Evolutionary conservation across 2,329 filamentous ascomycete species (phyloP).

Genomic region (Talaromyces funiculosus): DNA sequence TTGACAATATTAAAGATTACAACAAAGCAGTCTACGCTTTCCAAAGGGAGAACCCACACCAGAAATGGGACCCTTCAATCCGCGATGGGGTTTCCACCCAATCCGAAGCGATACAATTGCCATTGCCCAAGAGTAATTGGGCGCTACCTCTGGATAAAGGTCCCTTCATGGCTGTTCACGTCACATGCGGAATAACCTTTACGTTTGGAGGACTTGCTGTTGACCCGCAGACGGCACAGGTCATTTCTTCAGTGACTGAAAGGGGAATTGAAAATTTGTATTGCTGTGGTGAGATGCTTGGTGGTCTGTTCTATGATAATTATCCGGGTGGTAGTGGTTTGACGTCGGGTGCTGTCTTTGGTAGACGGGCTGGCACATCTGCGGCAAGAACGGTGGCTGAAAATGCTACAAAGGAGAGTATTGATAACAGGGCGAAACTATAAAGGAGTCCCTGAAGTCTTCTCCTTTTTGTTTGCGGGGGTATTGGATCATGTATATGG

Average conservation of each 20-base stretch:
- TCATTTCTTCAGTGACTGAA: constrained; percentile 45
- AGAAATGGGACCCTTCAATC: constrained; percentile 54
- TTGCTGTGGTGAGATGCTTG: constrained; percentile 62
- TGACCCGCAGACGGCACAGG: constrained; percentile 49
- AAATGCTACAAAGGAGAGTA: neutral
- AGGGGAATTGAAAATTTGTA: constrained; percentile 52
- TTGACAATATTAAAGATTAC: constrained; percentile 51
- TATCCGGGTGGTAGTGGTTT: constrained; percentile 60
- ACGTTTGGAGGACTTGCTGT: constrained; percentile 61
- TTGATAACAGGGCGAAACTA: neutral
- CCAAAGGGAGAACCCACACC: constrained; percentile 40
- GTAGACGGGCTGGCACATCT: constrained; percentile 39
- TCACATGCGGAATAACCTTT: constrained; percentile 62
- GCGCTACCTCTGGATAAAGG: constrained; percentile 52
- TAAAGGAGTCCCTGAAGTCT: neutral
- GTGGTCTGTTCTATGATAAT: constrained; percentile 58
- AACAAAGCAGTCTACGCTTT: constrained; percentile 52
- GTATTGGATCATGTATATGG: neutral
- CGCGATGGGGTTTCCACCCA: constrained; percentile 60
- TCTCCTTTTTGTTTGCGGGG: too few species aligned
- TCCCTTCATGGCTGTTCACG: constrained; percentile 59
- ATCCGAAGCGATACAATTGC: constrained; percentile 40
- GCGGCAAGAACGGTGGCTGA: constrained; percentile 16
- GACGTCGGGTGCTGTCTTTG: constrained; percentile 55
- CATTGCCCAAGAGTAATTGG: constrained; percentile 61